Percentiles rank a stretch among this genome's conserved stretches.
phyloP scores from a whole-genome alignment of 192 early-diverging fungal genomes.

The Phycomyces nitens region DNA sequence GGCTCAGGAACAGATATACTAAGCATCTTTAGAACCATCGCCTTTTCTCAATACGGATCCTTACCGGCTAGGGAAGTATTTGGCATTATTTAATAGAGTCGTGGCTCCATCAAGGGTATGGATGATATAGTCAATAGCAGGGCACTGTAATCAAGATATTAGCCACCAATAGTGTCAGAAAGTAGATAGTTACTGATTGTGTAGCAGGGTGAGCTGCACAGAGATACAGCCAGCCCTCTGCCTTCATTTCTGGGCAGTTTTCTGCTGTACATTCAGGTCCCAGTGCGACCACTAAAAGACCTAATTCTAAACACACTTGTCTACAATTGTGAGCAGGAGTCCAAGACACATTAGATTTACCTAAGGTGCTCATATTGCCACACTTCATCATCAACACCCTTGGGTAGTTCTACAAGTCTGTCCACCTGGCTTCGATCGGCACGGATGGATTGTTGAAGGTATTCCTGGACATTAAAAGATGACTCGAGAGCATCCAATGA shows the following conservation, averaged over 20 bases:
- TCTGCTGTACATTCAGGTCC: constrained; percentile 72
- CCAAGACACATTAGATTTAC: constrained; percentile 31
- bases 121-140: constrained; percentile 87
- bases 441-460: constrained; percentile 72
- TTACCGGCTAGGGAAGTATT: constrained; percentile 74
- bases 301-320: constrained; percentile 83
- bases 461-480: constrained; percentile 71
- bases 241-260: constrained; percentile 90
- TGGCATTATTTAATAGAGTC: constrained; percentile 69
- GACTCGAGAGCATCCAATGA: constrained; percentile 65
- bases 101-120: constrained; percentile 93
- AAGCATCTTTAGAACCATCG: not conserved
- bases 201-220: constrained; percentile 87
- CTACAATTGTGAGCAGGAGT: constrained; percentile 37
- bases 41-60: no score
- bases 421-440: constrained; percentile 61
- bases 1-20: constrained; percentile 60
- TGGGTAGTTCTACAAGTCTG: constrained; percentile 57
- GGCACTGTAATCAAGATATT: constrained; percentile 66
- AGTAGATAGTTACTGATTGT: constrained; percentile 53
- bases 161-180: no score
- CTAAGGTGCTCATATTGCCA: constrained; percentile 94
- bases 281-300: constrained; percentile 67
- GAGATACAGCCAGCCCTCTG: constrained; percentile 85
- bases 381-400: constrained; percentile 51